Conservation (phyloP, 495 filamentous ascomycete species). For the Poronia punctata region DNA sequence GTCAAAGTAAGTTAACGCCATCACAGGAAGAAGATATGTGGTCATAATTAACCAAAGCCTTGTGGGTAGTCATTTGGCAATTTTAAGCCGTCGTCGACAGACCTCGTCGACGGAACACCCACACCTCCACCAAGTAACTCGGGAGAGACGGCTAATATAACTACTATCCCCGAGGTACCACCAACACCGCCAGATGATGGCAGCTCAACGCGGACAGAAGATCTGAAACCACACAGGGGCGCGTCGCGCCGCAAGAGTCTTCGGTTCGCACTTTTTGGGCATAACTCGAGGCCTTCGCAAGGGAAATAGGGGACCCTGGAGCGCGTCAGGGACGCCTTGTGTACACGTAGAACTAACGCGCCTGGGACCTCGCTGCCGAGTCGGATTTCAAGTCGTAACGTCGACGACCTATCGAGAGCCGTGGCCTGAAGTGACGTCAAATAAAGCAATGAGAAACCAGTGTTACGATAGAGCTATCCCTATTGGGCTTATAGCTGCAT, state of each 20-base stretch:
- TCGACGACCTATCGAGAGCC: too few species aligned
- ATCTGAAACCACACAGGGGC: conserved; percentile 15
- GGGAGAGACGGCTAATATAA: conserved; percentile 20
- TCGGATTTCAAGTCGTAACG: too few species aligned
- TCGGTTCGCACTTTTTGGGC: conserved; percentile 22
- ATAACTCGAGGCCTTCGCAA: conserved; percentile 3
- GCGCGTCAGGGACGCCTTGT: too few species aligned
- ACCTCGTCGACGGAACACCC: conserved; percentile 15
- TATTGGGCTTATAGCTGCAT: too few species aligned
- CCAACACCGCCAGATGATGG: conserved; percentile 27
- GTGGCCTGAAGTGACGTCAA: too few species aligned
- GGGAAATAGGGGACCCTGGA: not conserved
- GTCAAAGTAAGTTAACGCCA: conserved; percentile 26
- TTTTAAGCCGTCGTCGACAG: conserved; percentile 19
- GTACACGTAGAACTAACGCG: too few species aligned
- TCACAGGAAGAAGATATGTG: too few species aligned
- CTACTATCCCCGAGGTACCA: conserved; percentile 24
- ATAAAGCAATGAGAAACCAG: too few species aligned
- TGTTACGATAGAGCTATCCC: too few species aligned
- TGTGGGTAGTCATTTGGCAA: conserved; percentile 19
- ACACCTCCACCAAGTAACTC: conserved; percentile 21
- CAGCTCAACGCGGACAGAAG: conserved; percentile 13
- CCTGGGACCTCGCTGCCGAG: too few species aligned
- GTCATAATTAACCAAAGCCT: too few species aligned
- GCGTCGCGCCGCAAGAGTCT: conserved; percentile 22